A percentile compares a stretch with the other conserved stretches of the same genome.
These are phyloP conservation scores for Inonotus hispidus DNA, from an alignment of 1,284 basidiomycete species.

Conservation along the genomic window DNA sequence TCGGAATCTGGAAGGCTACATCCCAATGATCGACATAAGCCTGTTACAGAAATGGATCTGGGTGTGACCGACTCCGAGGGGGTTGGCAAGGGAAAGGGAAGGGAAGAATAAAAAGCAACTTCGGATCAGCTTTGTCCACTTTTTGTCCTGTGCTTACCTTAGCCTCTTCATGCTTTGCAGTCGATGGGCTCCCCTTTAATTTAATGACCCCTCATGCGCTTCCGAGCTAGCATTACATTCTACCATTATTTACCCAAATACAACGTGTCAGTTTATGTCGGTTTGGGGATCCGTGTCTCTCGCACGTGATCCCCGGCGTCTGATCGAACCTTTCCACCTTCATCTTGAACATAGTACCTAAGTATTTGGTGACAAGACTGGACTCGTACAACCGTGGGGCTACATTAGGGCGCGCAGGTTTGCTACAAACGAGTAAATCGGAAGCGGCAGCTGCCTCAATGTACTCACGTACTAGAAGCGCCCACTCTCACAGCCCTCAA, in stretches of 20 bases:
- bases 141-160: background rate
- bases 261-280: too few species aligned
- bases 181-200: background rate
- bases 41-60: conserved; percentile 28
- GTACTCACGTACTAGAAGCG: background rate
- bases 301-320: too few species aligned
- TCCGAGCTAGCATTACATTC: background rate
- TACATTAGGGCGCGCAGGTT: too few species aligned
- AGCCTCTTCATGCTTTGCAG: background rate
- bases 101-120: background rate
- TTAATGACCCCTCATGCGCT: background rate
- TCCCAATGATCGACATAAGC: conserved; percentile 23
- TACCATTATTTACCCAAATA: too few species aligned
- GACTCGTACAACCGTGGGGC: too few species aligned
- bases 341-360: too few species aligned
- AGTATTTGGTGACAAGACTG: too few species aligned
- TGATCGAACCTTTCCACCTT: too few species aligned
- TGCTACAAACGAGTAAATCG: too few species aligned
- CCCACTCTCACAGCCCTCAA: background rate
- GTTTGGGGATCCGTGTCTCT: too few species aligned
- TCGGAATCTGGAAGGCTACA: conserved; percentile 31
- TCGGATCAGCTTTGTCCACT: background rate
- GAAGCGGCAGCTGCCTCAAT: too few species aligned
- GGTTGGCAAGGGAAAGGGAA: conserved; percentile 13
- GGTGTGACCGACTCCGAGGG: conserved; percentile 19